Evolutionary conservation across 2,329 filamentous ascomycete species (phyloP).

Genomic region (Chrysoporthe austroafricana): DNA sequence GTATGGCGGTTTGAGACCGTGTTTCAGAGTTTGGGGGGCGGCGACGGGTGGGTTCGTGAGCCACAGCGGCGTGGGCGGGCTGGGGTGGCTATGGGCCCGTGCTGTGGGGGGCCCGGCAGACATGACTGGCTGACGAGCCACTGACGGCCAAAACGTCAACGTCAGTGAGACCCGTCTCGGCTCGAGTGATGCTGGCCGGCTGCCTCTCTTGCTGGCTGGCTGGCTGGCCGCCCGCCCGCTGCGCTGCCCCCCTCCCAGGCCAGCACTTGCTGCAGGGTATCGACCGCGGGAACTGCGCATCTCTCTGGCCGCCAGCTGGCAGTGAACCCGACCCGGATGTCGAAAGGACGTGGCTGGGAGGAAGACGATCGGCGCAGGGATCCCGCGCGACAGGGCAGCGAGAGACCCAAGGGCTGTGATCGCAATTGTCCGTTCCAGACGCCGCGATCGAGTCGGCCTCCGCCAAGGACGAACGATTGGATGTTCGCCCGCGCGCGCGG

Average conservation of each 20-base stretch:
- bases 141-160: neutral
- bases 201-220: no score
- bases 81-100: neutral
- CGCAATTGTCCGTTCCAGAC: neutral
- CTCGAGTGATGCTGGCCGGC: neutral
- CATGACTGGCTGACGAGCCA: neutral
- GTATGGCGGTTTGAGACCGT: conserved; percentile 8
- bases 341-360: neutral
- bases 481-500: neutral
- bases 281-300: no score
- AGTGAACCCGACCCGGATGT: neutral
- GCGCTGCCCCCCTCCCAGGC: no score
- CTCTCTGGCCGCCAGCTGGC: neutral
- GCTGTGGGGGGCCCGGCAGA: neutral
- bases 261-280: no score
- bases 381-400: neutral
- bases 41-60: neutral
- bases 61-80: neutral
- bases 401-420: neutral
- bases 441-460: neutral
- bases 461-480: neutral
- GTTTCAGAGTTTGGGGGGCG: conserved; percentile 8
- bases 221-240: no score
- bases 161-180: neutral
- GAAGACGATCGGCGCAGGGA: neutral